These are phyloP conservation scores for Debaryomycetaceae sp. DNA, from an alignment of 1,139 yeast species.

Conservation along the genomic window DNA sequence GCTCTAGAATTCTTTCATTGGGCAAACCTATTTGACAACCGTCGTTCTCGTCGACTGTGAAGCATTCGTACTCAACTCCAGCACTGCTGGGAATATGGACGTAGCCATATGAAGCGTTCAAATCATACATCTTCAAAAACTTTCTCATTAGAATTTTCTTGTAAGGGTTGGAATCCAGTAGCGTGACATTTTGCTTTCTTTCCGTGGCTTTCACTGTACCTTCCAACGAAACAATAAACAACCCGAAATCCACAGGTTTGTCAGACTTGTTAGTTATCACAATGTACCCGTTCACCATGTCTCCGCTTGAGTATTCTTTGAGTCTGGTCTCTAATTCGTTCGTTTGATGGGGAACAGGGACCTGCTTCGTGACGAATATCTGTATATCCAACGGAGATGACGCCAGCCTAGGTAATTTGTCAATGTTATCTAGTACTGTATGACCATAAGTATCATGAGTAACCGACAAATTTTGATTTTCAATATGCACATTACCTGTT, in stretches of 20 bases:
- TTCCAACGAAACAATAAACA: conserved; percentile 45
- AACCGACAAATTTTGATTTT: conserved; percentile 11
- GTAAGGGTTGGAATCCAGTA: conserved; percentile 17
- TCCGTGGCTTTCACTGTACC: conserved; percentile 42
- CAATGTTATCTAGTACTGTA: conserved; percentile 46
- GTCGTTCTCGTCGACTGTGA: conserved; percentile 43
- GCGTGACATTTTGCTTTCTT: conserved; percentile 12
- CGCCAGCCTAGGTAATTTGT: conserved; percentile 31
- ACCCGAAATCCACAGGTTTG: conserved; percentile 39
- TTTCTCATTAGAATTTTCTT: conserved; percentile 39
- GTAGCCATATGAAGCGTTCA: conserved; percentile 45
- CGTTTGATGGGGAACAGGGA: conserved; percentile 33
- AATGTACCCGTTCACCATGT: conserved; percentile 36
- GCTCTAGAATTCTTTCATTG: conserved; percentile 46
- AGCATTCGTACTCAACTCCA: conserved; percentile 47
- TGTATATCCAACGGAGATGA: conserved; percentile 42
- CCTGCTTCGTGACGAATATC: conserved; percentile 39
- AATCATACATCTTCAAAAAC: conserved; percentile 46
- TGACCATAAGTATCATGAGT: conserved; percentile 35
- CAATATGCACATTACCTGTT: conserved; percentile 1
- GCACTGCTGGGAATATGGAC: conserved; percentile 44
- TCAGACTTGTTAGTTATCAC: conserved; percentile 37
- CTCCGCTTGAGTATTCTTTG: conserved; percentile 44
- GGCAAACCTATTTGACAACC: conserved; percentile 51
- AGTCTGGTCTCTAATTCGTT: conserved; percentile 41